Base-by-base conservation (phyloP, 192 early-diverging fungal genomes). In the Coemansia sp. region DNA sequence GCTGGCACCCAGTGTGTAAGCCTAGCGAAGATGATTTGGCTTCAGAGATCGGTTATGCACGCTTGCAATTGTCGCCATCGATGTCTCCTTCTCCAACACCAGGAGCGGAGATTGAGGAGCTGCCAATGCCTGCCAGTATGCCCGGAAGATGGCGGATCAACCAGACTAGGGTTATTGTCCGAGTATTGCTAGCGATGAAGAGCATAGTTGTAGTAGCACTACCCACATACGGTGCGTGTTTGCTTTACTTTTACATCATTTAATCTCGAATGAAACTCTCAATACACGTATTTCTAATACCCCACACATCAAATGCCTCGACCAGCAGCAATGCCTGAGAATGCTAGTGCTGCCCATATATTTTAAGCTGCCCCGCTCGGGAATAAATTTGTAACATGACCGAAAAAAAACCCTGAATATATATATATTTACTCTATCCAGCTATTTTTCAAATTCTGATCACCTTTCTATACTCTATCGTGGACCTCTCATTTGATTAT, bases 151-250 rank as follows among this genome's bases (percentile, higher is more conserved):
- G 12, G 39, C 39, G 17, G 23, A n/a, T 2, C 32, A 19, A 27
- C 27, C 39, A 21, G 6, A 25, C 21, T 10, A 15, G 14, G 6
- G 45, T 57, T 25, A 19, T 9, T 12, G 37, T 44, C n/a, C 66
- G 66, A 32, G 62, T 63, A 8, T 14, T 64, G 1, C 27, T n/a
- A 4, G 44, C 50, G 17, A 66, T 64, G 31, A 62, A 23, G 27
- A 67, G 66, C 11, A 31, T 78, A 7, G 76, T 64, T 1, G 27
- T 59, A 9, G 58, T 78, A 25, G 76, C 67, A 3, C 14, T 63
- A 1, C 71, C 71, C 2, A 11, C 67, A 12, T 78, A 69, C 29
- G 21, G 67, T 12, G 45, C 25, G 0, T 73, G 19, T 17, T 55
- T 73, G 7, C 10, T 73, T 12, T 63, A 48, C 50, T 73, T 69